Conservation (phyloP, 2,329 filamentous ascomycete species). For the Bisporella sp. region DNA sequence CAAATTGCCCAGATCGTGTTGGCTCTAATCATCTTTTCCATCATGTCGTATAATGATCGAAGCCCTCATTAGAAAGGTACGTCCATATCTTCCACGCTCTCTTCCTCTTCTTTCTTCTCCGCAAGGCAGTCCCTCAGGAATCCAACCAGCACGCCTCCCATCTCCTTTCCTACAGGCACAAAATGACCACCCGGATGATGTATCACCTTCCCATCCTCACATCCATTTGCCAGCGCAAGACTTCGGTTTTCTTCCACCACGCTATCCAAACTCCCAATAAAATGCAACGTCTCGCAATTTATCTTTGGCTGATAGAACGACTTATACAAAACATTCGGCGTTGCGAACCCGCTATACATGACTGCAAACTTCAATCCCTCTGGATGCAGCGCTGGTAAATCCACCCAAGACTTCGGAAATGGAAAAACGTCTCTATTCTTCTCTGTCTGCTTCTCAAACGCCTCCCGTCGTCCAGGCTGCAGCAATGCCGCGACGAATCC, state of each 20-base stretch:
- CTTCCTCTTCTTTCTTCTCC: conserved; percentile 41
- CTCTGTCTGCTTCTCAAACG: conserved; percentile 35
- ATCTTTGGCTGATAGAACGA: conserved; percentile 73
- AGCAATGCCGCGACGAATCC: conserved; percentile 67
- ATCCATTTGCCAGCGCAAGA: conserved; percentile 59
- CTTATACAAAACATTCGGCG: conserved; percentile 51
- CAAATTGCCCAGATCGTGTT: too few relatives aligned
- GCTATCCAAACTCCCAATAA: conserved; percentile 76
- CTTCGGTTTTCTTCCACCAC: conserved; percentile 77
- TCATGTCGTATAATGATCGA: too few relatives aligned
- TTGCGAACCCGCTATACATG: conserved; percentile 70
- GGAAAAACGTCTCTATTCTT: conserved; percentile 35
- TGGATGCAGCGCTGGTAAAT: conserved; percentile 23
- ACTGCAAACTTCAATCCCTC: conserved; percentile 60
- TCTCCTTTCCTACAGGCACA: conserved; percentile 76
- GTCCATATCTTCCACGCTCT: conserved; percentile 61
- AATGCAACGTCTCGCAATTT: conserved; percentile 71
- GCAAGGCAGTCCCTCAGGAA: conserved; percentile 51
- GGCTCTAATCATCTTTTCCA: too few relatives aligned
- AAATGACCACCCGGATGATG: conserved; percentile 84
- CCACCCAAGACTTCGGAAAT: conserved; percentile 43
- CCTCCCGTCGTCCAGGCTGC: conserved; percentile 44
- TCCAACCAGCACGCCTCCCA: conserved; percentile 65
- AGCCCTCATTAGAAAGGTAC: conserved; percentile 45
- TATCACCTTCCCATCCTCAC: conserved; percentile 48